Conservation (phyloP, 306 rosid species). For the Cucurbita maxima region DNA sequence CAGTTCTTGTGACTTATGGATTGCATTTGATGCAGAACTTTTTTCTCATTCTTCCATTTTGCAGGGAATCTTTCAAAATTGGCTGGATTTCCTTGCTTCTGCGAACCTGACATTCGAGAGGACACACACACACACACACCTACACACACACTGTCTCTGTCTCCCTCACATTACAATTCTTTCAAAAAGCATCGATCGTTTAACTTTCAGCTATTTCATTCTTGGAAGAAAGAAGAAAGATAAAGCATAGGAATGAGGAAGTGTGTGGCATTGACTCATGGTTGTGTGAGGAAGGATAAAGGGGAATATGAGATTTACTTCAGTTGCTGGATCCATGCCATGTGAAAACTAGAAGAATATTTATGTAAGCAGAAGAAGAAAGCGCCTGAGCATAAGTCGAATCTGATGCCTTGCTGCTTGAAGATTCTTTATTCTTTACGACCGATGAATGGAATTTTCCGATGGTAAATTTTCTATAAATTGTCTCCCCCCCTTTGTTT, state of each 20-base stretch:
- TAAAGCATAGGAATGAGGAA: not conserved
- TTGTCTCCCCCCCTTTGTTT: not conserved
- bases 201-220: not conserved
- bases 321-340: not conserved
- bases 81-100: not conserved
- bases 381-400: not conserved
- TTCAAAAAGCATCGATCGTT: not conserved
- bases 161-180: not conserved
- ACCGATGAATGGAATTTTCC: not conserved
- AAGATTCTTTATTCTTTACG: not conserved
- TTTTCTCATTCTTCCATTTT: not conserved
- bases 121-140: not conserved
- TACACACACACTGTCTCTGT: not conserved
- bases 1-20: not conserved
- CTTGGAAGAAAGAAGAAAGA: not conserved
- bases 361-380: not conserved
- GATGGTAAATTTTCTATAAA: not conserved
- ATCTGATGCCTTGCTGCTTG: not conserved
- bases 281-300: not conserved
- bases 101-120: not conserved
- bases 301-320: not conserved
- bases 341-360: not conserved
- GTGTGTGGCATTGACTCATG: not conserved
- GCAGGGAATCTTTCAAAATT: not conserved
- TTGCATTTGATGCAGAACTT: not conserved